These are phyloP conservation scores for Macroventuria anomochaeta DNA, from an alignment of 2,329 filamentous ascomycete species.

Conservation along the genomic window DNA sequence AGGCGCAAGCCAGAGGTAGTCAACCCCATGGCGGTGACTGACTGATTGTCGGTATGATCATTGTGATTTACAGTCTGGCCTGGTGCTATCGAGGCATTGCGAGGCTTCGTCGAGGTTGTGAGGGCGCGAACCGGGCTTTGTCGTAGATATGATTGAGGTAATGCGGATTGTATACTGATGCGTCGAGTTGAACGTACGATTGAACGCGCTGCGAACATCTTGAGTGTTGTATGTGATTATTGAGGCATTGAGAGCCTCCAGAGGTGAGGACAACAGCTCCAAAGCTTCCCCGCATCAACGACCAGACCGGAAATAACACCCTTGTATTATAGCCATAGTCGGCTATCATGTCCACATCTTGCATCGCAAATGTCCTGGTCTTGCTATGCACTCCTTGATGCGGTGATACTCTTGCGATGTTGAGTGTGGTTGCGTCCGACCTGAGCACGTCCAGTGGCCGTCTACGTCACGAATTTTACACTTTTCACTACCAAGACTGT, in stretches of 20 bases:
- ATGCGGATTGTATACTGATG: not conserved
- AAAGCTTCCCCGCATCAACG: constrained; percentile 13
- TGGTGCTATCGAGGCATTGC: constrained; percentile 26
- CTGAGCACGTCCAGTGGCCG: too few relatives aligned
- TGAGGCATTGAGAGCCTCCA: not conserved
- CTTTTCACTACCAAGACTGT: too few relatives aligned
- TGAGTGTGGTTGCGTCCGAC: too few relatives aligned
- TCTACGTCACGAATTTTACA: too few relatives aligned
- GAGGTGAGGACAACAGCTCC: not conserved
- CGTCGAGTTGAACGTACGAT: not conserved
- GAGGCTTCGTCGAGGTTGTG: constrained; percentile 20
- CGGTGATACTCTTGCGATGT: too few relatives aligned
- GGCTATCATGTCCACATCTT: not conserved
- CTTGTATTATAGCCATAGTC: not conserved
- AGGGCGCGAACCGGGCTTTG: constrained; percentile 11
- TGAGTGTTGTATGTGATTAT: not conserved
- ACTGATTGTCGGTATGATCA: constrained; percentile 51
- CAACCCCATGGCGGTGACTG: constrained; percentile 55
- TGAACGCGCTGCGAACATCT: not conserved
- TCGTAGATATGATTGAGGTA: not conserved
- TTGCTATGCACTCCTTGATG: too few relatives aligned
- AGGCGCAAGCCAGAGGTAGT: constrained; percentile 55
- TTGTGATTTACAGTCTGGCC: constrained; percentile 35
- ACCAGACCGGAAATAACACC: constrained; percentile 3
- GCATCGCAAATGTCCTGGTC: not conserved